Evolutionary conservation across 2,329 filamentous ascomycete genomes (phyloP).

Genomic region (Claviceps sp.): DNA sequence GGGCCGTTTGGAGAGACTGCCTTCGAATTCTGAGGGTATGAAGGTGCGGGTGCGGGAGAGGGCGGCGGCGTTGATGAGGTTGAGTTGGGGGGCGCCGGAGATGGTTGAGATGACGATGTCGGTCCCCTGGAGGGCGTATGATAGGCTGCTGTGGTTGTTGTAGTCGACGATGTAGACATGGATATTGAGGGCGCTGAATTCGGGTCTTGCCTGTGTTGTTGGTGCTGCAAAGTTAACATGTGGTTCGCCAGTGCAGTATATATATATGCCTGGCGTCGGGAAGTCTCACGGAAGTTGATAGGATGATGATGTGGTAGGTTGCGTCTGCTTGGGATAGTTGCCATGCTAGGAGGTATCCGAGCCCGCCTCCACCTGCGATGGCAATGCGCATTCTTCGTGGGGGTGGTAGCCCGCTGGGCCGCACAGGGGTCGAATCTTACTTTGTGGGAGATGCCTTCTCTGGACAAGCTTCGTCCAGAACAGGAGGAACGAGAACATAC

Average conservation of each 20-base stretch:
- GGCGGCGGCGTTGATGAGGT: slow-evolving; percentile 59
- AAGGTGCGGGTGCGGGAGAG: slow-evolving; percentile 52
- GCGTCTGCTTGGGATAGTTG: slow-evolving; percentile 43
- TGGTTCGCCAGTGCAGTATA: background rate
- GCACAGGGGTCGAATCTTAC: slow-evolving; percentile 5
- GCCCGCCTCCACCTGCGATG: slow-evolving; percentile 31
- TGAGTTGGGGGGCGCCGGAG: slow-evolving; percentile 50
- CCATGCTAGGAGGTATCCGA: slow-evolving; percentile 32
- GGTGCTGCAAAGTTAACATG: slow-evolving; percentile 9
- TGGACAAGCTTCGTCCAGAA: background rate
- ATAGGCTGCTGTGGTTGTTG: slow-evolving; percentile 39
- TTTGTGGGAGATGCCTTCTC: slow-evolving; percentile 5
- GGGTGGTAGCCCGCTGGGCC: slow-evolving; percentile 7
- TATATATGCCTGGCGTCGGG: background rate
- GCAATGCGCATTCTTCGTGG: slow-evolving; percentile 34
- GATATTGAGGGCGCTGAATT: slow-evolving; percentile 41
- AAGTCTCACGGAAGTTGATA: slow-evolving; percentile 39
- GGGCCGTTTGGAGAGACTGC: slow-evolving; percentile 41
- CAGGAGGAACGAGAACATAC: background rate
- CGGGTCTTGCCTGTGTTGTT: slow-evolving; percentile 33
- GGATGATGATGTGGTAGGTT: slow-evolving; percentile 54
- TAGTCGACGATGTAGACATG: slow-evolving; percentile 62
- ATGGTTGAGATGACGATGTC: slow-evolving; percentile 67
- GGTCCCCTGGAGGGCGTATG: slow-evolving; percentile 55
- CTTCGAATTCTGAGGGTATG: slow-evolving; percentile 66